Conservation (phyloP, 345 rosid genomes). For the Isatis tinctoria region DNA sequence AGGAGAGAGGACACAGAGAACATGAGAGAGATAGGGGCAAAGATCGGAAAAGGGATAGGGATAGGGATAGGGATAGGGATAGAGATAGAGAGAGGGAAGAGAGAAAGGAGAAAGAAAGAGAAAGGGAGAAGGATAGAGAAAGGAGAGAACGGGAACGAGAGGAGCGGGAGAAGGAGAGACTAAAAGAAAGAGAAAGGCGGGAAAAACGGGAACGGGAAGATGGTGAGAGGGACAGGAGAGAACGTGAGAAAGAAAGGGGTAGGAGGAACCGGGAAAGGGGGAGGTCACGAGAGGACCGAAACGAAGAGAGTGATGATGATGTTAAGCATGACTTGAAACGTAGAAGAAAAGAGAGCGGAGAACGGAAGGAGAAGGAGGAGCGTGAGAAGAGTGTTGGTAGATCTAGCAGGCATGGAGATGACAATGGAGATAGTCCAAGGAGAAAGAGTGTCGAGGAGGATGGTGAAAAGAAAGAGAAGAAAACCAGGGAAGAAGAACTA, state of each 20-base stretch:
- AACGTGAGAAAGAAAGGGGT: constrained; percentile 52
- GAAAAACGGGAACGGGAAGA: constrained; percentile 34
- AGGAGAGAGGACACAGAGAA: constrained; percentile 33
- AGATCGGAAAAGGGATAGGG: constrained; percentile 28
- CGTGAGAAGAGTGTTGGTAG: constrained; percentile 54
- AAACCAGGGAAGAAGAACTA: constrained; percentile 72
- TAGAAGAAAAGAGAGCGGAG: constrained; percentile 53
- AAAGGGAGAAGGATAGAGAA: constrained; percentile 34
- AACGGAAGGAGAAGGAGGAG: constrained; percentile 56
- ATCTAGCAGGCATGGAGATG: constrained; percentile 53
- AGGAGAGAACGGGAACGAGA: constrained; percentile 32
- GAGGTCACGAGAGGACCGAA: constrained; percentile 47
- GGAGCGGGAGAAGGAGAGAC: constrained; percentile 33
- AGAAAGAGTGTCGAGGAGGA: constrained; percentile 52
- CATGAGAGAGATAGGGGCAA: constrained; percentile 33
- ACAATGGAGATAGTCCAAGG: constrained; percentile 52
- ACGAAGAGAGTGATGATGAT: constrained; percentile 60
- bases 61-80: constrained; percentile 24
- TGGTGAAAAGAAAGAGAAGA: constrained; percentile 47
- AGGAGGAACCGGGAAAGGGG: constrained; percentile 56
- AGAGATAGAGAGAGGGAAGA: constrained; percentile 37
- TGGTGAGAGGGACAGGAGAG: constrained; percentile 33
- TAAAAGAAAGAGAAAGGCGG: constrained; percentile 35
- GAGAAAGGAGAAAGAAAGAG: constrained; percentile 27
- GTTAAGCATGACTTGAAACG: constrained; percentile 49